These are phyloP conservation scores for Xylariomycetidae sp. DNA, from an alignment of 2,329 filamentous ascomycete genomes.

Conservation along the genomic window DNA sequence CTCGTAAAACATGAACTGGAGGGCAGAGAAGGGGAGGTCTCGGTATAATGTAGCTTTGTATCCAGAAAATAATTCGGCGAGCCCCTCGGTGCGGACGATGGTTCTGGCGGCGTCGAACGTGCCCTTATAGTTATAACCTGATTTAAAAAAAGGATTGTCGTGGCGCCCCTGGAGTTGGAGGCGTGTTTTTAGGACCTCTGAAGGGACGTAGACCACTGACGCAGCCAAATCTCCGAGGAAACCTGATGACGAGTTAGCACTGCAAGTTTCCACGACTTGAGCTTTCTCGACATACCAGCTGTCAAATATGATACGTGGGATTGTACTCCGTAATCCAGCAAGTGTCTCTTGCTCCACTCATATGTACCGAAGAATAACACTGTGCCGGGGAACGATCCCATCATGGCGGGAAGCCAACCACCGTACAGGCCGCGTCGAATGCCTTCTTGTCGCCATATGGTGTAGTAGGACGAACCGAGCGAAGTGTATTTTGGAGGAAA, in stretches of 20 bases:
- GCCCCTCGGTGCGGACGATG: slow-evolving; percentile 77
- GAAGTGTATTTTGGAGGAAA: slow-evolving; percentile 90
- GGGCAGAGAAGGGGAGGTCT: slow-evolving; percentile 89
- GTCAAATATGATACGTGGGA: slow-evolving; percentile 81
- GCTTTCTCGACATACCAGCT: slow-evolving; percentile 53
- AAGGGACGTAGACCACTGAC: slow-evolving; percentile 90
- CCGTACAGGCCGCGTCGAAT: slow-evolving; percentile 82
- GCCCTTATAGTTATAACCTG: slow-evolving; percentile 91
- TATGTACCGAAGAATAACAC: slow-evolving; percentile 95
- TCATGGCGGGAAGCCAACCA: slow-evolving; percentile 85
- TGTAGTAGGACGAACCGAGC: slow-evolving; percentile 85
- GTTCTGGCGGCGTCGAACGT: slow-evolving; percentile 81
- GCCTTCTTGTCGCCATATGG: slow-evolving; percentile 89
- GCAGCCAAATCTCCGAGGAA: slow-evolving; percentile 90
- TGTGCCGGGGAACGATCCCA: slow-evolving; percentile 90
- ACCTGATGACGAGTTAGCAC: slow-evolving; percentile 44
- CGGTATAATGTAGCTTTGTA: slow-evolving; percentile 94
- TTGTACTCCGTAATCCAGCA: slow-evolving; percentile 80
- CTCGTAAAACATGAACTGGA: slow-evolving; percentile 98
- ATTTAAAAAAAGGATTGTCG: slow-evolving; percentile 91
- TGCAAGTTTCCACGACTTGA: slow-evolving; percentile 2
- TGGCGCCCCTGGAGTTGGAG: slow-evolving; percentile 90
- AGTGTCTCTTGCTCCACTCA: slow-evolving; percentile 85
- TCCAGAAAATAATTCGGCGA: slow-evolving; percentile 86
- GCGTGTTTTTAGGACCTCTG: slow-evolving; percentile 96